phyloP scores from a whole-genome alignment of 257 asterid species.

The Petunia secreta region DNA sequence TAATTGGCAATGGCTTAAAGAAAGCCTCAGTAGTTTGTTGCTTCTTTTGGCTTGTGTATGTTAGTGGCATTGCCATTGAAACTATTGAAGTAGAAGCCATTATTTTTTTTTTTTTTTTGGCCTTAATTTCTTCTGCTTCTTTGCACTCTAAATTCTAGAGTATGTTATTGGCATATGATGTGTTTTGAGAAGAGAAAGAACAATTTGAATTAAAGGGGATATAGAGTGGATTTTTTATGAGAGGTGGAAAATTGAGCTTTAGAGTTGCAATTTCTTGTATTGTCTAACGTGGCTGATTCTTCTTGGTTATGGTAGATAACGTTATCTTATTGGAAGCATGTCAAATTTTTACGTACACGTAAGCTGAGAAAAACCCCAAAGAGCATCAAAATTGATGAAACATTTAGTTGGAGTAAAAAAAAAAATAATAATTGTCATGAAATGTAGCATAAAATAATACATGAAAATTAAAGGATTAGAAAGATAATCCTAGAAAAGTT shows the following conservation, averaged over 20 bases:
- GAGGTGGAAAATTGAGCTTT: constrained; percentile 58
- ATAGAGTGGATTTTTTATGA: constrained; percentile 28
- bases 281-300: constrained; percentile 60
- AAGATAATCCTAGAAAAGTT: too few relatives aligned
- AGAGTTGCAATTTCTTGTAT: constrained; percentile 28
- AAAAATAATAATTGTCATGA: too few relatives aligned
- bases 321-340: constrained; percentile 39
- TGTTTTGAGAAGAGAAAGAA: constrained; percentile 27
- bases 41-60: constrained; percentile 51
- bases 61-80: constrained; percentile 64
- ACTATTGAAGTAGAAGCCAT: constrained; percentile 81
- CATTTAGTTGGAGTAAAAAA: too few relatives aligned
- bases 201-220: constrained; percentile 23
- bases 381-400: background rate
- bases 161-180: constrained; percentile 24
- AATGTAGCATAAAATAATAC: too few relatives aligned
- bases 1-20: constrained; percentile 60
- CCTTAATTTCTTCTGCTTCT: constrained; percentile 24
- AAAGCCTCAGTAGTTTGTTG: constrained; percentile 45
- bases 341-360: background rate
- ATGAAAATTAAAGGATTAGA: too few relatives aligned
- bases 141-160: constrained; percentile 13
- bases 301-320: constrained; percentile 59
- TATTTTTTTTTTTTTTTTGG: constrained; percentile 26
- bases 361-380: background rate